Evolutionary conservation across 805 yeast genomes (phyloP).

Genomic region (Schwanniomyces occidentalis): DNA sequence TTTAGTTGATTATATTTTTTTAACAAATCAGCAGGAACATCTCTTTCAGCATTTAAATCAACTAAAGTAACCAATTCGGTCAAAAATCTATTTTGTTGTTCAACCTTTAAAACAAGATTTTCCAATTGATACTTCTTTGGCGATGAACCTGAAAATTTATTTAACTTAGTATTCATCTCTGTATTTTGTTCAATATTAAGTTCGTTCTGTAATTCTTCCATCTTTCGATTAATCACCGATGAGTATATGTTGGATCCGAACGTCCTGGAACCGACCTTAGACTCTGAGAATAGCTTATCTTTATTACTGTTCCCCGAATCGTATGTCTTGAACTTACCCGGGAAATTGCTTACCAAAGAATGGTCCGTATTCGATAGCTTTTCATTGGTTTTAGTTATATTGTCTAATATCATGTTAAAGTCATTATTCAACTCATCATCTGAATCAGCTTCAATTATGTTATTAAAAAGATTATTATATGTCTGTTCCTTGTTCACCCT

Average conservation of each 20-base stretch:
- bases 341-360: slow-evolving; percentile 19
- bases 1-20: slow-evolving; percentile 21
- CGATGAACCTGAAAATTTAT: slow-evolving; percentile 4
- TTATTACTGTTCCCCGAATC: background rate
- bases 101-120: slow-evolving; percentile 8
- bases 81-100: slow-evolving; percentile 19
- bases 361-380: slow-evolving; percentile 6
- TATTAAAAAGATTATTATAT: slow-evolving; percentile 5
- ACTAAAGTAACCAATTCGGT: slow-evolving; percentile 20
- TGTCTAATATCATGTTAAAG: slow-evolving; percentile 6
- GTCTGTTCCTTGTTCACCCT: background rate
- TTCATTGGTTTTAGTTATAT: slow-evolving; percentile 4
- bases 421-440: slow-evolving; percentile 11
- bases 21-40: slow-evolving; percentile 10
- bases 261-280: background rate
- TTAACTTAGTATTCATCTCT: slow-evolving; percentile 10
- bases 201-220: slow-evolving; percentile 8
- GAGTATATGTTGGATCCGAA: too few species aligned
- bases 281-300: too few species aligned
- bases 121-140: slow-evolving; percentile 3
- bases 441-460: slow-evolving; percentile 8
- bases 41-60: slow-evolving; percentile 14
- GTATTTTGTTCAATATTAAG: slow-evolving; percentile 7
- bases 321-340: slow-evolving; percentile 16
- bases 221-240: slow-evolving; percentile 5